Evolutionary conservation across 2,329 filamentous ascomycete species (phyloP), one percentile per base, ranked within the genome.

Genomic region (Juglanconis sp.): DNA sequence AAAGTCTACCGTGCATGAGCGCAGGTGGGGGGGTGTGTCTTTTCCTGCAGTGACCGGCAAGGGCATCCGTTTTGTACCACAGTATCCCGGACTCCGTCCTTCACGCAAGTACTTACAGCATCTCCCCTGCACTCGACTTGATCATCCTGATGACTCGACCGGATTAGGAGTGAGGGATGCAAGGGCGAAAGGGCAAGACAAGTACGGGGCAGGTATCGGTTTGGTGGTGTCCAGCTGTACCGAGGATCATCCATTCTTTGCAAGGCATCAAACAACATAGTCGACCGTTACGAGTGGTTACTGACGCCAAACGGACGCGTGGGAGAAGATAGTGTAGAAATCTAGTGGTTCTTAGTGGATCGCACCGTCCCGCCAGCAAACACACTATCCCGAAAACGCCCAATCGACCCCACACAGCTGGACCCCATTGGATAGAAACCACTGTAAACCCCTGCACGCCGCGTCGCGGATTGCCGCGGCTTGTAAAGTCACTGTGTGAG

Each of bases 381-480:
- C 44, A 48, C 48, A 52, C 49, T 15, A 35, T 7, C 4, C 35
- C 46, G 15, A 31, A 42, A n/a, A 30, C 38, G 13, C 36, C 52
- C n/a, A 13, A 3, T 34, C 24, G 38, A 17, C 34, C 8, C 13
- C 34, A 24, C 42, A 42, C 42, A 48, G 13, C 5, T 17, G 9
- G 24, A 3, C 56, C 60, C 59, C 49, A 70, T 70, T 70, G 68
- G 69, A 5, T 17, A 34, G 24, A 53, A 63, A 34, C 40, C 67
- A 69, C 67, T 70, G 68, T 61, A 66, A 30, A 61, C 63, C 67
- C 67, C 67, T 69, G 67, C 55, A 17, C 48, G 57, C 55, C 68
- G 65, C 65, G 67, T 66, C 65, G 63, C 61, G 62, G 59, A 58
- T 46, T 57, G 10, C 35, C 11, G 57, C 44, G 42, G 42, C 50